Evolutionary conservation across 805 yeast genomes (phyloP).

Genomic region (Scheffersomyces amazonensis): DNA sequence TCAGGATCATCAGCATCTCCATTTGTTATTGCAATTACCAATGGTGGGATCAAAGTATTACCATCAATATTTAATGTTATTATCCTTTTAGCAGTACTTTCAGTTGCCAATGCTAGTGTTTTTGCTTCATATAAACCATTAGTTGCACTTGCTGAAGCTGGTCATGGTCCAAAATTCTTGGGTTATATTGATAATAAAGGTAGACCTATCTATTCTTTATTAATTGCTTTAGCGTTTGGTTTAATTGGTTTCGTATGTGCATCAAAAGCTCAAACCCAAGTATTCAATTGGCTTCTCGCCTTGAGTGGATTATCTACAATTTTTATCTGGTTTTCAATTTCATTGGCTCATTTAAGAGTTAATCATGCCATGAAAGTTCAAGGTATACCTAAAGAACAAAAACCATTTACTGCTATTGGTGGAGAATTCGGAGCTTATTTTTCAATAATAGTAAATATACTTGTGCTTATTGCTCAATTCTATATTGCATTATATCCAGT

Average conservation of each 20-base stretch:
- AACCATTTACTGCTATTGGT: conserved; percentile 69
- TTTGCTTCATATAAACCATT: conserved; percentile 66
- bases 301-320: conserved; percentile 36
- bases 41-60: conserved; percentile 57
- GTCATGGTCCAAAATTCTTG: conserved; percentile 51
- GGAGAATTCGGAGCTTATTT: conserved; percentile 40
- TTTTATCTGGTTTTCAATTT: conserved; percentile 38
- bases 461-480: conserved; percentile 24
- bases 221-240: conserved; percentile 26
- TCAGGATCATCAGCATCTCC: conserved; percentile 69
- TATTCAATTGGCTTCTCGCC: conserved; percentile 37
- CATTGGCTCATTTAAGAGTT: conserved; percentile 43
- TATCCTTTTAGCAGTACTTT: conserved; percentile 63
- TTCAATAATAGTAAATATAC: conserved; percentile 16
- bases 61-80: conserved; percentile 73
- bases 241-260: conserved; percentile 33
- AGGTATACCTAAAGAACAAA: conserved; percentile 55
- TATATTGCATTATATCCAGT: conserved; percentile 32
- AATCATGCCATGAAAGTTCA: conserved; percentile 55
- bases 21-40: conserved; percentile 63
- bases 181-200: conserved; percentile 35
- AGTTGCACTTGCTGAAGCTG: conserved; percentile 63
- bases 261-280: conserved; percentile 18
- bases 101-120: conserved; percentile 72
- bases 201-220: conserved; percentile 33